Base-by-base conservation (phyloP, 1,139 yeast genomes). In the Chernovozyma sophiae-reginae region DNA sequence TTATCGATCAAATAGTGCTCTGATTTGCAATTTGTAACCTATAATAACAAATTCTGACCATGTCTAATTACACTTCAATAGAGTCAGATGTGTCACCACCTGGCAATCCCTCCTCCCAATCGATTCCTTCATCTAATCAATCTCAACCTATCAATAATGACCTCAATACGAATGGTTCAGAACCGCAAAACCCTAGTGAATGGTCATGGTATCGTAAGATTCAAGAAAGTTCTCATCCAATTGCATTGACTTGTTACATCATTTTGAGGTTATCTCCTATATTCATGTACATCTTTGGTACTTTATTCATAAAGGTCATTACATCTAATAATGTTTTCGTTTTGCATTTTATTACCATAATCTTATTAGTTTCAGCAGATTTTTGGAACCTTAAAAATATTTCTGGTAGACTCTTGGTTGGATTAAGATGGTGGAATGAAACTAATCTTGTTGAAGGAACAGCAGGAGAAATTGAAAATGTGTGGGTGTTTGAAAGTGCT, bases 391-490 rank as follows among this genome's bases (percentile, higher is more conserved):
- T 87, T 31, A 92, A 92, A 54, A 92, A 92, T 57, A 86, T 92
- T 13, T 72, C 95, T 13, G 98, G 98, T 1, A 68, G 97, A 43
- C 72, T 86, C 38, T 62, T 92, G 39, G 97, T 92, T 5, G 97
- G 97, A 0, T 70, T 92, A 44, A 73, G 98, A 47, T 90, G 97
- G 96, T 89, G 96, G 96, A 87, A 86, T 56, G 90, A 84, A 53
- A 70, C 72, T 29, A 74, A 62, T 52, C 41, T 56, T 16, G 51
- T 57, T 5, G 59, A 58, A 16, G 64, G 68, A 31, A 44, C 53
- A 1, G 52, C 67, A 11, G 90, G 92, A 4, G 68, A 62, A 18
- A 65, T 65, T 27, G 83, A 81, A 45, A 81, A 86, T 43, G 77
- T 83, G 15, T 86, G 95, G 95, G 95, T 86, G 15, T 86, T 86